Evolutionary conservation across 495 filamentous ascomycete genomes (phyloP).

Genomic region (Pyronema domesticum): DNA sequence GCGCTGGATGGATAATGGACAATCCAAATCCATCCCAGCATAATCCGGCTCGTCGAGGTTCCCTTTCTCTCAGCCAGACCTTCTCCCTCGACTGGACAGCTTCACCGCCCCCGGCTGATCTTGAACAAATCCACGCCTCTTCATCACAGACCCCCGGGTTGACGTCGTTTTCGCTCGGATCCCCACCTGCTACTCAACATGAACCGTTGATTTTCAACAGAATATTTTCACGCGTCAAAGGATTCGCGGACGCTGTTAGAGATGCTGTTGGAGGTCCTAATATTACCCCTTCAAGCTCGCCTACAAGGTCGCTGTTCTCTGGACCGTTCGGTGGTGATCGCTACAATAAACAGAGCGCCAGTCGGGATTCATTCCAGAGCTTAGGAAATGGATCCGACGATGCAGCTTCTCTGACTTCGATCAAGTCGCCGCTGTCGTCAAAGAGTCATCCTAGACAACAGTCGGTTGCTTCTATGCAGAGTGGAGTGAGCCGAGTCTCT

Average conservation of each 20-base stretch:
- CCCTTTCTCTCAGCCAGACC: slow-evolving; percentile 22
- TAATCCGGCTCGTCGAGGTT: slow-evolving; percentile 16
- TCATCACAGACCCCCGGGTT: slow-evolving; percentile 22
- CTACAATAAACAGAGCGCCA: slow-evolving; percentile 16
- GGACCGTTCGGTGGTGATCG: slow-evolving; percentile 19
- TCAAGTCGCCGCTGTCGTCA: not conserved
- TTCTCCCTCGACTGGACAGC: slow-evolving; percentile 20
- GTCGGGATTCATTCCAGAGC: slow-evolving; percentile 16
- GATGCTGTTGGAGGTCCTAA: slow-evolving; percentile 18
- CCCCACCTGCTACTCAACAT: slow-evolving; percentile 14
- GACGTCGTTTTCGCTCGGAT: slow-evolving; percentile 24
- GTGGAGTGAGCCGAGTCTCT: slow-evolving; percentile 10
- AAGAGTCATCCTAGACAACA: not conserved
- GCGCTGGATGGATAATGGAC: not conserved
- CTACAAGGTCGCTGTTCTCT: not conserved
- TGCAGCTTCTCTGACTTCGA: not conserved
- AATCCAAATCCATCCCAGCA: not conserved
- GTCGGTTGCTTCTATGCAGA: not conserved
- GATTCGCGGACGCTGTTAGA: slow-evolving; percentile 18
- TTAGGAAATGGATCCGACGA: not conserved
- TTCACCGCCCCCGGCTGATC: slow-evolving; percentile 19
- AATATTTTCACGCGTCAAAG: slow-evolving; percentile 24
- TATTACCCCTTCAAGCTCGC: not conserved
- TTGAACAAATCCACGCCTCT: slow-evolving; percentile 25
- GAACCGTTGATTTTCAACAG: slow-evolving; percentile 19